phyloP scores from a whole-genome alignment of 768 basidiomycete species.

The Pulveroboletus sp. region DNA sequence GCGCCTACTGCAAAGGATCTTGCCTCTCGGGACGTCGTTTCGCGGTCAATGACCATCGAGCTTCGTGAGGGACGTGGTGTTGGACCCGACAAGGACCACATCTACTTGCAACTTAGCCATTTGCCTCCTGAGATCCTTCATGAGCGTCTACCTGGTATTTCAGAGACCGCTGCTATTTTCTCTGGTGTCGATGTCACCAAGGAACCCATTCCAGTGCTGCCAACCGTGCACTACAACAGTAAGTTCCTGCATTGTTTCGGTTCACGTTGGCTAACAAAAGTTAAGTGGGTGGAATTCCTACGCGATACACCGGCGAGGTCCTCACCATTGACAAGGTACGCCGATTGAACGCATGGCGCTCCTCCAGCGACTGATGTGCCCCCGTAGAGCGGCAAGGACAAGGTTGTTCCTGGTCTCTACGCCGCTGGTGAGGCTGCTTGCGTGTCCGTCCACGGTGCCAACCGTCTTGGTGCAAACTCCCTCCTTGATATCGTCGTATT shows the following conservation, averaged over 20 bases:
- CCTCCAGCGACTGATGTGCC: background rate
- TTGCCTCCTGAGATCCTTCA: slow-evolving; percentile 93
- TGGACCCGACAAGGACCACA: slow-evolving; percentile 96
- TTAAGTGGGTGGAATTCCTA: slow-evolving; percentile 98
- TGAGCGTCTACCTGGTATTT: slow-evolving; percentile 97
- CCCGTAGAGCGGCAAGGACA: slow-evolving; percentile 76
- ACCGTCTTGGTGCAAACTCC: slow-evolving; percentile 99
- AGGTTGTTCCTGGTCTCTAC: slow-evolving; percentile 93
- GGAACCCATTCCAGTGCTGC: slow-evolving; percentile 97
- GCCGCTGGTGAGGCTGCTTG: slow-evolving; percentile 99
- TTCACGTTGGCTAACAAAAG: slow-evolving; percentile 13
- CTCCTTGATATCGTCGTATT: slow-evolving; percentile 99
- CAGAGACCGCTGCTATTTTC: slow-evolving; percentile 99
- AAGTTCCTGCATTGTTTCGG: slow-evolving; percentile 32
- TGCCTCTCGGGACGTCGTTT: slow-evolving; percentile 98
- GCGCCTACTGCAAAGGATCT: slow-evolving; percentile 99
- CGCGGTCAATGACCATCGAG: slow-evolving; percentile 98
- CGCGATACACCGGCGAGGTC: slow-evolving; percentile 97
- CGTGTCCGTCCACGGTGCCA: slow-evolving; percentile 98
- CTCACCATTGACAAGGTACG: slow-evolving; percentile 73
- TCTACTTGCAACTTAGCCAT: slow-evolving; percentile 96
- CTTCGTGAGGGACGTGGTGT: slow-evolving; percentile 99
- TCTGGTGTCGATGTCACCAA: slow-evolving; percentile 99
- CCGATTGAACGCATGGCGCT: background rate
- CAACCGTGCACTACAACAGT: slow-evolving; percentile 99